Conservation (phyloP, 2,329 filamentous ascomycete genomes). For the Neofusicoccum umdonicola region DNA sequence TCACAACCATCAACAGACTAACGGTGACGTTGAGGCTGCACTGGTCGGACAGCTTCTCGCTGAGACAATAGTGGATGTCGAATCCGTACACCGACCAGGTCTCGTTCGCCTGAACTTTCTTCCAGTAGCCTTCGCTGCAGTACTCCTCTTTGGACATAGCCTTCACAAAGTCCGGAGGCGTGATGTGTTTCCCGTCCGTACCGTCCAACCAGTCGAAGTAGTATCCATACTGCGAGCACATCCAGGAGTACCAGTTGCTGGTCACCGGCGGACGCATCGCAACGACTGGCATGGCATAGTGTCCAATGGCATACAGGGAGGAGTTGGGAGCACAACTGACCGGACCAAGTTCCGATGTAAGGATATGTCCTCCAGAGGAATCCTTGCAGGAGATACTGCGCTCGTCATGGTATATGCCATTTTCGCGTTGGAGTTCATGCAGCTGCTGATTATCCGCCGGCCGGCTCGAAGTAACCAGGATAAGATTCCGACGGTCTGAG, state of each 20-base stretch:
- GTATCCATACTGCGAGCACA: slow-evolving; percentile 12
- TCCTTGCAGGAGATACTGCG: background rate
- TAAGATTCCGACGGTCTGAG: slow-evolving; percentile 19
- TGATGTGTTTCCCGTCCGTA: no score
- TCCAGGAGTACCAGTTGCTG: slow-evolving; percentile 11
- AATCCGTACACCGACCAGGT: background rate
- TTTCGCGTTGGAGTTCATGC: background rate
- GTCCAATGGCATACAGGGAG: background rate
- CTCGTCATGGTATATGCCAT: background rate
- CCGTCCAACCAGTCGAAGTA: background rate
- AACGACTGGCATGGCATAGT: slow-evolving; percentile 9
- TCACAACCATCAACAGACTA: background rate
- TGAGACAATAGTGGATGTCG: background rate
- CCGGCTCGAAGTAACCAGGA: slow-evolving; percentile 18
- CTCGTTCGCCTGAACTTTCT: background rate
- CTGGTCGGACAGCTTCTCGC: background rate
- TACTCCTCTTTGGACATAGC: background rate
- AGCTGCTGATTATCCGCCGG: background rate
- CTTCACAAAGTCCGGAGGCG: no score
- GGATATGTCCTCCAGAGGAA: background rate
- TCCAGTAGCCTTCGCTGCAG: slow-evolving; percentile 15
- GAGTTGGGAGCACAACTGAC: background rate
- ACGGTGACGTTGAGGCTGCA: background rate
- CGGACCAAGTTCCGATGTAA: background rate
- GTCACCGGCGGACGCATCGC: background rate